These are phyloP conservation scores for Tetracladium marchalianum DNA, from an alignment of 495 filamentous ascomycete species.

Conservation along the genomic window DNA sequence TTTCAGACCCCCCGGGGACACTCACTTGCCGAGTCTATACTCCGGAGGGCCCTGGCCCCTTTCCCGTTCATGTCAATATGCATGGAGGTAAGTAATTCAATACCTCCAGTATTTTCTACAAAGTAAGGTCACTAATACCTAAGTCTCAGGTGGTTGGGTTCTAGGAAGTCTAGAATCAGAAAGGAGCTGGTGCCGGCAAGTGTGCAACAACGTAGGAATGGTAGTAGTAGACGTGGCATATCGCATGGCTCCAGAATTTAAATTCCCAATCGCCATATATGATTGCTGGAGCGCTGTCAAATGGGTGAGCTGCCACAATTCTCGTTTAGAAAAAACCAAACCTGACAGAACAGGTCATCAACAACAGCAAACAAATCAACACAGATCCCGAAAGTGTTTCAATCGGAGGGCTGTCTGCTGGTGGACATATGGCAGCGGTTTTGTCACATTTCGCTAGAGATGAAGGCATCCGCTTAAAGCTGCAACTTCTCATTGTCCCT, in stretches of 20 bases:
- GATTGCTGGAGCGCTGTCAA: slow-evolving; percentile 39
- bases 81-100: slow-evolving; percentile 2
- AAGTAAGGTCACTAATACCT: too few relatives aligned
- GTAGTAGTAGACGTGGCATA: slow-evolving; percentile 33
- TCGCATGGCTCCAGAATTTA: slow-evolving; percentile 33
- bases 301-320: slow-evolving; percentile 23
- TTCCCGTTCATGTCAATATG: slow-evolving; percentile 5
- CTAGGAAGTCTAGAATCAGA: slow-evolving; percentile 27
- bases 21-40: background rate
- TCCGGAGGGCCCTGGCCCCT: slow-evolving; percentile 3
- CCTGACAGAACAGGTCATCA: background rate
- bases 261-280: slow-evolving; percentile 33
- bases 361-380: background rate
- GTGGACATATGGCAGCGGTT: slow-evolving; percentile 35
- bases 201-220: slow-evolving; percentile 21
- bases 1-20: background rate
- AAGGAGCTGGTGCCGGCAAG: slow-evolving; percentile 21
- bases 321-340: background rate
- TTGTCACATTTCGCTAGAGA: slow-evolving; percentile 31
- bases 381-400: background rate
- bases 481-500: slow-evolving; percentile 21
- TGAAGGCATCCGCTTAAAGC: slow-evolving; percentile 11
- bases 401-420: slow-evolving; percentile 37
- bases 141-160: slow-evolving; percentile 31
- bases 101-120: too few relatives aligned